These are phyloP conservation scores for Eruca vesicaria DNA, from an alignment of 441 rosid species.

Conservation along the genomic window DNA sequence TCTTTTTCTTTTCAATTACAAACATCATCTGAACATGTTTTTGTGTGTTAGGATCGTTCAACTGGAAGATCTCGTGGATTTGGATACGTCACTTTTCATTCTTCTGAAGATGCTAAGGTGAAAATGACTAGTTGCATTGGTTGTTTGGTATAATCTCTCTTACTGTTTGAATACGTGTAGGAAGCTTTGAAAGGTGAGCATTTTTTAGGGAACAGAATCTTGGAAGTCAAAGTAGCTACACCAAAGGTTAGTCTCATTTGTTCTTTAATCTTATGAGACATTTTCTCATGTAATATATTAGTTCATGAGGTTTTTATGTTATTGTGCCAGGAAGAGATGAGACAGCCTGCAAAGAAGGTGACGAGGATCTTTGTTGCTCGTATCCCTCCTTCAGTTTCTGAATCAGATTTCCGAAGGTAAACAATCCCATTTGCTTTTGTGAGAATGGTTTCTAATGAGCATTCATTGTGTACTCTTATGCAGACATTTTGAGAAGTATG, in stretches of 20 bases:
- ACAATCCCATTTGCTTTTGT: background rate
- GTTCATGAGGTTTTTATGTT: slow-evolving; percentile 14
- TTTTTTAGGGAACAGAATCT: slow-evolving; percentile 74
- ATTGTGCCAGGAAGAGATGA: slow-evolving; percentile 87
- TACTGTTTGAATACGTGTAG: slow-evolving; percentile 38
- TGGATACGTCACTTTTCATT: slow-evolving; percentile 89
- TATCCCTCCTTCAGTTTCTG: slow-evolving; percentile 79
- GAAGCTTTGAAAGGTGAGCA: slow-evolving; percentile 68
- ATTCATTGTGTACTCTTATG: slow-evolving; percentile 20
- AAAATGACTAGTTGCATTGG: background rate
- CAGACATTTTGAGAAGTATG: slow-evolving; percentile 96
- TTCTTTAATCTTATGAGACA: background rate
- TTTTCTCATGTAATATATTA: background rate
- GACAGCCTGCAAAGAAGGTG: slow-evolving; percentile 78
- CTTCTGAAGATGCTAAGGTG: slow-evolving; percentile 86
- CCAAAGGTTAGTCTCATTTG: slow-evolving; percentile 67
- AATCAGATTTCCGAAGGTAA: slow-evolving; percentile 76
- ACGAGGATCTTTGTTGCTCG: slow-evolving; percentile 94
- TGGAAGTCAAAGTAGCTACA: slow-evolving; percentile 92
- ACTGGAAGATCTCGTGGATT: slow-evolving; percentile 97
- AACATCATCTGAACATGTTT: background rate
- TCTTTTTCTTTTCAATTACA: background rate
- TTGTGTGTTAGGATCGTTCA: slow-evolving; percentile 65
- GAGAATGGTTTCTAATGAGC: slow-evolving; percentile 6
- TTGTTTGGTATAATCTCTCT: background rate